phyloP scores from a whole-genome alignment of 768 basidiomycete genomes.

The Chalciporus pseudorubinellus region DNA sequence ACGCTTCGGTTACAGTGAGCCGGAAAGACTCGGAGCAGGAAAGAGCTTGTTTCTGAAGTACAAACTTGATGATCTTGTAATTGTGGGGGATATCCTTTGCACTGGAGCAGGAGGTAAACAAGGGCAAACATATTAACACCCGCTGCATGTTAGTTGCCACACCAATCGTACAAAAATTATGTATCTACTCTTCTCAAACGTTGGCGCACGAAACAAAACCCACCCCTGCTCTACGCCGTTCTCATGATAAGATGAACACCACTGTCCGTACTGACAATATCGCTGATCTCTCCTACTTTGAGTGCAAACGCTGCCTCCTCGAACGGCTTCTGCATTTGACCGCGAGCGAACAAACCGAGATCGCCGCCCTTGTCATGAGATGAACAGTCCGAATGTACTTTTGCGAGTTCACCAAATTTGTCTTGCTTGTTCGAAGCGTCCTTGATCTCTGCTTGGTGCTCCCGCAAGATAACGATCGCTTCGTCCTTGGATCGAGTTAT shows the following conservation, averaged over 20 bases:
- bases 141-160: too few species aligned
- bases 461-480: slow-evolving; percentile 75
- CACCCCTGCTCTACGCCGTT: slow-evolving; percentile 55
- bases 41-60: too few species aligned
- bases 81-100: too few species aligned
- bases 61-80: too few species aligned
- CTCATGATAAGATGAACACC: slow-evolving; percentile 93
- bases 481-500: slow-evolving; percentile 89
- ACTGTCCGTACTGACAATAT: slow-evolving; percentile 84
- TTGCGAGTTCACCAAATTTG: slow-evolving; percentile 77
- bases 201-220: too few species aligned
- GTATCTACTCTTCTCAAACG: neutral
- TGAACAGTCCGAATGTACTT: slow-evolving; percentile 82
- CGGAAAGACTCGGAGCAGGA: too few species aligned
- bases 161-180: slow-evolving; percentile 2
- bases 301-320: slow-evolving; percentile 83
- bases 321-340: slow-evolving; percentile 97
- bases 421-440: slow-evolving; percentile 38
- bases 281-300: slow-evolving; percentile 73
- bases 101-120: too few species aligned
- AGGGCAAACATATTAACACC: too few species aligned
- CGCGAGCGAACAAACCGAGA: slow-evolving; percentile 79
- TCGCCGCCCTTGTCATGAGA: slow-evolving; percentile 83
- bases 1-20: too few species aligned
- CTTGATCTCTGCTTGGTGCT: slow-evolving; percentile 61